Percentiles rank a stretch among this genome's conserved stretches.
These are phyloP conservation scores for Phytopythium boreale DNA, from an alignment of 352 stramenopile genomes.

Conservation along the genomic window DNA sequence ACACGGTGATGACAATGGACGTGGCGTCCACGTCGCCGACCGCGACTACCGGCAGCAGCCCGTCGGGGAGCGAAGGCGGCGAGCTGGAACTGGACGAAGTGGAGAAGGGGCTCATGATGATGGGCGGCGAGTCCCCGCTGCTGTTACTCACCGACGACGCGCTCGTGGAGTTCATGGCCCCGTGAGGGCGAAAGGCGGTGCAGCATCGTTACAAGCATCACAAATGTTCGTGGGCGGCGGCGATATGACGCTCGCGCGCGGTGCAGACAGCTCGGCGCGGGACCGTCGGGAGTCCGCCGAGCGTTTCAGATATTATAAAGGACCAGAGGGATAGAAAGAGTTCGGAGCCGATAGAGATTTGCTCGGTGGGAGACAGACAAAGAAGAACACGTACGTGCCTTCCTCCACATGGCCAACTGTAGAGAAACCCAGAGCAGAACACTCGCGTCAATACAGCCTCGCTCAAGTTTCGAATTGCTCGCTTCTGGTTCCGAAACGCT, in stretches of 20 bases:
- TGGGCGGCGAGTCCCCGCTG: constrained; percentile 6
- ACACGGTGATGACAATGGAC: background rate
- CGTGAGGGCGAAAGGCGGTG: background rate
- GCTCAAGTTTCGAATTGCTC: background rate
- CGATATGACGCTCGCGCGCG: background rate
- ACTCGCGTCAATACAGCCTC: background rate
- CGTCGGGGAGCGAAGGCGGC: background rate
- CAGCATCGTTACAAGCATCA: background rate
- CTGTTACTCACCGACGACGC: constrained; percentile 8
- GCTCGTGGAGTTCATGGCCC: constrained; percentile 5
- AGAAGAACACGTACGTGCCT: too few relatives aligned
- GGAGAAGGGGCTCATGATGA: constrained; percentile 3
- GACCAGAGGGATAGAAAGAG: background rate
- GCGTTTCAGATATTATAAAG: background rate
- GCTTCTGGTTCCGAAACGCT: background rate
- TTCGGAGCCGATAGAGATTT: background rate
- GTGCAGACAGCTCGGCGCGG: background rate
- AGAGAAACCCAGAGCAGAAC: background rate
- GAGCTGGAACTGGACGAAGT: background rate
- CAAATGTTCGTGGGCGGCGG: background rate
- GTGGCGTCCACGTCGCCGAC: background rate
- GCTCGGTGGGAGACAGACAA: background rate
- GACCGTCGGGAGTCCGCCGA: background rate
- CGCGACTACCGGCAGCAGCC: background rate
- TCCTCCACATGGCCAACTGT: background rate